A percentile compares a stretch with the other conserved stretches of the same genome.
These are phyloP conservation scores for Aspergillus fumigatus DNA, from an alignment of 2,329 filamentous ascomycete species.

Conservation along the genomic window DNA sequence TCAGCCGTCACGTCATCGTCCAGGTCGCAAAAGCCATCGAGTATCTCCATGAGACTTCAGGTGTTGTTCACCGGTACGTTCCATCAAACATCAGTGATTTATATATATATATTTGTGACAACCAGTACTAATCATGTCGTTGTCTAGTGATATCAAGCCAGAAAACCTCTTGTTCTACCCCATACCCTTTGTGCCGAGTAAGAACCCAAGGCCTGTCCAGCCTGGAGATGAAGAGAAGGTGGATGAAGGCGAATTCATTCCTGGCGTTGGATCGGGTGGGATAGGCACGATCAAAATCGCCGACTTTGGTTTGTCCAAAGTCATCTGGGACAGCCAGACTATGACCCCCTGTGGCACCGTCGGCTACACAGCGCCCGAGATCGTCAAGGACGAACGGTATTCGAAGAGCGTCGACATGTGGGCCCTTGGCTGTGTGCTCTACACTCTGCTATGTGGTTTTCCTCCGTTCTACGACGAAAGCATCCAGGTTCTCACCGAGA, in stretches of 20 bases:
- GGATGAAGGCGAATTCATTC: constrained; percentile 90
- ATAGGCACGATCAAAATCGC: constrained; percentile 97
- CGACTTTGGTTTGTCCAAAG: constrained; percentile 95
- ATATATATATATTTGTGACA: background rate
- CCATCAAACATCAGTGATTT: background rate
- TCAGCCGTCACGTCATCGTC: constrained; percentile 88
- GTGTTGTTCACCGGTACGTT: constrained; percentile 90
- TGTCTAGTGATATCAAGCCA: constrained; percentile 69
- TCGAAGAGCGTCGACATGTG: constrained; percentile 99
- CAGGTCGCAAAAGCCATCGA: constrained; percentile 93
- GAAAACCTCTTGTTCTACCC: constrained; percentile 95
- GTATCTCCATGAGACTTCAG: constrained; percentile 90
- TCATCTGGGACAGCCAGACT: constrained; percentile 96
- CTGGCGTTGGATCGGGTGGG: constrained; percentile 75
- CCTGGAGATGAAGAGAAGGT: constrained; percentile 95
- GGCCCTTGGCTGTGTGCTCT: constrained; percentile 93
- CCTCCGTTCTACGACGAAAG: constrained; percentile 98
- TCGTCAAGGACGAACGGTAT: constrained; percentile 97
- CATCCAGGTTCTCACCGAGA: constrained; percentile 93
- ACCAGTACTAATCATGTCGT: background rate
- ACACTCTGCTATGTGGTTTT: constrained; percentile 94
- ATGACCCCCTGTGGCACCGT: constrained; percentile 99
- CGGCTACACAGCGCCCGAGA: constrained; percentile 95
- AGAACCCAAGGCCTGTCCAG: constrained; percentile 71
- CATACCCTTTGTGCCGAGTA: constrained; percentile 74